Percentiles rank a stretch among this genome's conserved stretches.
phyloP scores from a whole-genome alignment of 495 filamentous ascomycete species.

The Aspergillus incahuasiensis region DNA sequence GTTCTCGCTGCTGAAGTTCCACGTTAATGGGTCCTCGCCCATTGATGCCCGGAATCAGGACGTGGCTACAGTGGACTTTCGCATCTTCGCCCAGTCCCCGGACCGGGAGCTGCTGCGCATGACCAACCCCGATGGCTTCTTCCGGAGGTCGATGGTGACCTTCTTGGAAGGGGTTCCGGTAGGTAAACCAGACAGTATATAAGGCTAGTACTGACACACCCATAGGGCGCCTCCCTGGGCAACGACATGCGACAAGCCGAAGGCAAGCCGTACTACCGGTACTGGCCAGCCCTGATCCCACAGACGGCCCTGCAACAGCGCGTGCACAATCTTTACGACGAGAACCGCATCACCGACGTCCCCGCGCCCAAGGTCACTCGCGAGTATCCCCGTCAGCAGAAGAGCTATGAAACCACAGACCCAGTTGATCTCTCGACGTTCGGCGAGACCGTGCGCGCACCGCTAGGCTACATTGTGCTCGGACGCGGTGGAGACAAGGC shows the following conservation, averaged over 20 bases:
- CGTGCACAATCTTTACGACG: background rate
- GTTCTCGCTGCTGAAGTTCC: constrained; percentile 8
- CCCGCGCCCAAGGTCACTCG: background rate
- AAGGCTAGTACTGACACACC: too few species aligned
- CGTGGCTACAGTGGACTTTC: constrained; percentile 11
- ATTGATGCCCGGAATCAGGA: constrained; percentile 12
- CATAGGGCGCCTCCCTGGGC: background rate
- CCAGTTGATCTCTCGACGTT: constrained; percentile 6
- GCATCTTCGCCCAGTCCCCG: constrained; percentile 20
- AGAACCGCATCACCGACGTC: background rate
- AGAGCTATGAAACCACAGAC: constrained; percentile 11
- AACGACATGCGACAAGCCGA: background rate
- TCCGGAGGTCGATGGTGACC: background rate
- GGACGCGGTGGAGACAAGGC: constrained; percentile 31
- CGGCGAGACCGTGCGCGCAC: constrained; percentile 12
- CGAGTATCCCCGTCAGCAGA: background rate
- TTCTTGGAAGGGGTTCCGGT: background rate
- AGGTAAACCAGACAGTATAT: too few species aligned
- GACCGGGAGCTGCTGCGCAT: too few species aligned
- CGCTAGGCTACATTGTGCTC: constrained; percentile 21
- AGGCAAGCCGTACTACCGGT: constrained; percentile 9
- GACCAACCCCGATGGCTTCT: background rate
- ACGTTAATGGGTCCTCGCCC: constrained; percentile 5
- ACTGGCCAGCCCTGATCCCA: constrained; percentile 21
- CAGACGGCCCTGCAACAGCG: background rate